phyloP scores from a whole-genome alignment of 371 early-diverging fungal species.

The Apophysomyces trapeziformis region DNA sequence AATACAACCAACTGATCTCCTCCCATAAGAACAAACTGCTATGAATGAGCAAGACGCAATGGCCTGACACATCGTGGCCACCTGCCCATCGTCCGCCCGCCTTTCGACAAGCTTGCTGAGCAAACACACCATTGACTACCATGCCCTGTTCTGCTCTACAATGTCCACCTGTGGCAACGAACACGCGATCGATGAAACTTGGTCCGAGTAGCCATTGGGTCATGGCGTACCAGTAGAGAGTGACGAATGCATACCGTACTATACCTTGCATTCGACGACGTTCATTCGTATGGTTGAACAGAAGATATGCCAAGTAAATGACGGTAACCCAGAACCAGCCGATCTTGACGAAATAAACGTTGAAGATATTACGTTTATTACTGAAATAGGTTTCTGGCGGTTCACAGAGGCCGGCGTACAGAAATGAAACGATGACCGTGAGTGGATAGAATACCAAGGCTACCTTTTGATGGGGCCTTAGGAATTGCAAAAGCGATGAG shows the following conservation, averaged over 20 bases:
- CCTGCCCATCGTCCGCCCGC: conserved; percentile 78
- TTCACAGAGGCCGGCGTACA: conserved; percentile 32
- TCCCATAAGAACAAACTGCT: conserved; percentile 80
- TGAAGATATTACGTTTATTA: conserved; percentile 77
- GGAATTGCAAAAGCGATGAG: neutral
- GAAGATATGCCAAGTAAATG: conserved; percentile 52
- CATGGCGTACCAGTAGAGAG: conserved; percentile 80
- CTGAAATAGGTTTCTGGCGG: conserved; percentile 58
- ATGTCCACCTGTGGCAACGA: conserved; percentile 70
- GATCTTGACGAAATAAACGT: conserved; percentile 77
- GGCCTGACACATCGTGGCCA: conserved; percentile 88
- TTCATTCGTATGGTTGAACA: conserved; percentile 21
- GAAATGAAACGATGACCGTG: conserved; percentile 34
- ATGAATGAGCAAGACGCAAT: conserved; percentile 87
- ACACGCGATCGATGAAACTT: conserved; percentile 80
- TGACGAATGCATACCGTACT: conserved; percentile 68
- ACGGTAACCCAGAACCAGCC: conserved; percentile 86
- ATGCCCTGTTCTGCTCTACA: conserved; percentile 32
- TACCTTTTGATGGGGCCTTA: conserved; percentile 42
- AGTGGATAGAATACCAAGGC: conserved; percentile 27
- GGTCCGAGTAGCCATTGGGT: conserved; percentile 89
- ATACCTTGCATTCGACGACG: conserved; percentile 32
- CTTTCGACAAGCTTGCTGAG: conserved; percentile 55
- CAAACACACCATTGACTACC: conserved; percentile 22
- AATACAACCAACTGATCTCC: conserved; percentile 56